Base-by-base conservation (phyloP, 2,329 filamentous ascomycete genomes). In the Microdochium paspali region DNA sequence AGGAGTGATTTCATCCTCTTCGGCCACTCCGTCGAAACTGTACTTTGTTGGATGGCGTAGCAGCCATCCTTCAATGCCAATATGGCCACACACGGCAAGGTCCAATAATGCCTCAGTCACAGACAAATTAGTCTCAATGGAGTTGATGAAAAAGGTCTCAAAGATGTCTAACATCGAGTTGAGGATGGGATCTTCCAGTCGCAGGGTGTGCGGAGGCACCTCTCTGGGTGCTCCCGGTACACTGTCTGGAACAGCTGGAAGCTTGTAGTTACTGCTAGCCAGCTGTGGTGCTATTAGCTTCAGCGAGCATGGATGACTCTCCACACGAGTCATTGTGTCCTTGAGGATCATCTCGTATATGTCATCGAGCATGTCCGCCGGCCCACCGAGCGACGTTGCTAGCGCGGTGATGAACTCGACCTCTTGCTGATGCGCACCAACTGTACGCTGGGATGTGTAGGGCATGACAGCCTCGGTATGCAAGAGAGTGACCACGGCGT, bases 41-140 rank as follows among this genome's bases (percentile, higher is more conserved):
- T 82, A 86, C 50, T 71, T 74, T n/a, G 69, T 72, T 3, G 87
- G 85, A 46, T 84, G 80, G 15, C 88, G 82, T 5, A 91, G 71
- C 25, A 97, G 70, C 91, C 93, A 98, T n/a, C 87, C 86, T 59
- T 96, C 89, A 12, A 96, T 74, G 20, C 83, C 81, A 59, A 95
- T 84, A 52, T 87, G 86, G 5, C 89, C 86, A 56, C 93, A 97
- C 1, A 87, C 82, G 10, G 87, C 87, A 35, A 98, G 72, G 54
- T 88, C 85, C 24, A 94, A 78, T 40, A 97, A 73, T 1, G 86
- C 79, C 57, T 94, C 87, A 0, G 91, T 97, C 2, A 96, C 73
- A 0, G 85, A 86, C 3, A 98, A 70, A 56, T 98, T 98, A 2
- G 87, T 90, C 56, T 96, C 89, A 2, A 97, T 82, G 2, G 89